These are phyloP conservation scores for Solanum phureja DNA, from an alignment of 257 asterid genomes.

Conservation along the genomic window DNA sequence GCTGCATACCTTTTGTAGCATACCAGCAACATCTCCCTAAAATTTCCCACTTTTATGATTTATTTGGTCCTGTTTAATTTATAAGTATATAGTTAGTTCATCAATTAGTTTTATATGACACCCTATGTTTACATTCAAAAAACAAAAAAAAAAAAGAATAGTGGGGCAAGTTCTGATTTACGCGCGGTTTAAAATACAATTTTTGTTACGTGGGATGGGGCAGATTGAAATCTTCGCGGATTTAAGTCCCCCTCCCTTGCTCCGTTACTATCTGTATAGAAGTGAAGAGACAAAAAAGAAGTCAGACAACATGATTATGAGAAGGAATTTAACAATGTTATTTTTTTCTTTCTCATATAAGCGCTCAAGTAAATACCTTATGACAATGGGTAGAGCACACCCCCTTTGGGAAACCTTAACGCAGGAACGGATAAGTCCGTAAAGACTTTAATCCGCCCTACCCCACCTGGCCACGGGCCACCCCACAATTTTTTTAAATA, in stretches of 20 bases:
- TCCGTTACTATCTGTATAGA: background rate
- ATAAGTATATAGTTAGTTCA: background rate
- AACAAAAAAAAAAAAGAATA: too few species aligned
- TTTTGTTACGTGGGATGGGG: too few species aligned
- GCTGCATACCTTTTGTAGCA: background rate
- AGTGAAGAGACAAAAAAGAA: background rate
- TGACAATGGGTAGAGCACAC: background rate
- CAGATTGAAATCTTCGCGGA: background rate
- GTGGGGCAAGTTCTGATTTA: too few species aligned
- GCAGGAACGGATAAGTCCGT: background rate
- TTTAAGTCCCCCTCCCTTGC: too few species aligned
- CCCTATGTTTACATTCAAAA: background rate
- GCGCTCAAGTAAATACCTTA: background rate
- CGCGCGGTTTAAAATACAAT: too few species aligned
- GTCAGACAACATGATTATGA: background rate
- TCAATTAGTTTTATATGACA: background rate
- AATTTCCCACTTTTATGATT: background rate
- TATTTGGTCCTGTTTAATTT: background rate
- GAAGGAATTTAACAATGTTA: background rate
- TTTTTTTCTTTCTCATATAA: background rate
- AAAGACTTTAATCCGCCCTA: background rate
- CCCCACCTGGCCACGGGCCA: background rate
- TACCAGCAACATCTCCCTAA: background rate
- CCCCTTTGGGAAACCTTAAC: too few species aligned
- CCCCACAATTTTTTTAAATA: background rate